A percentile compares a stretch with the other conserved stretches of the same genome.
phyloP scores from a whole-genome alignment of 2,329 filamentous ascomycete species.

The Pseudopithomyces maydicus region DNA sequence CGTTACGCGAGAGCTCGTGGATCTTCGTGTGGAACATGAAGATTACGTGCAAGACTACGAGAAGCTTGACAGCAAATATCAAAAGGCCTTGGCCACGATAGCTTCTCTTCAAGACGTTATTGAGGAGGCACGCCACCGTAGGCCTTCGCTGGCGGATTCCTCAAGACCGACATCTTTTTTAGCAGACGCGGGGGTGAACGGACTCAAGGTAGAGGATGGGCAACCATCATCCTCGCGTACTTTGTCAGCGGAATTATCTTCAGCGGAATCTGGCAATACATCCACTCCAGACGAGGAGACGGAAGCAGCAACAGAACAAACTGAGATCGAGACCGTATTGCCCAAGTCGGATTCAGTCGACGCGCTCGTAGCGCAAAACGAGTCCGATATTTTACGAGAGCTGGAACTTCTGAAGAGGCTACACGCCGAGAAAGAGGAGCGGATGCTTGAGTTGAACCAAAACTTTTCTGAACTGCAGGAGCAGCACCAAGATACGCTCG shows the following conservation, averaged over 20 bases:
- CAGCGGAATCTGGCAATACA: conserved; percentile 67
- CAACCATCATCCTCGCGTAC: conserved; percentile 83
- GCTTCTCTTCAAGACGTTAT: conserved; percentile 84
- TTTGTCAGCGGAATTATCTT: conserved; percentile 92
- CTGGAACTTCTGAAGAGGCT: conserved; percentile 72
- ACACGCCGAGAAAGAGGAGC: conserved; percentile 76
- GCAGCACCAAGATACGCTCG: conserved; percentile 79
- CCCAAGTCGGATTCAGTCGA: conserved; percentile 25
- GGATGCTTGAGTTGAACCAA: conserved; percentile 72
- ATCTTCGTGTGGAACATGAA: conserved; percentile 90
- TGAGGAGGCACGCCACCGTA: conserved; percentile 75
- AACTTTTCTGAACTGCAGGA: conserved; percentile 84
- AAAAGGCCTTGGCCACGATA: conserved; percentile 80
- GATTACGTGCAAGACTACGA: conserved; percentile 80
- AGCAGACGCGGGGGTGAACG: conserved; percentile 74
- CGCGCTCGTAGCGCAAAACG: conserved; percentile 15
- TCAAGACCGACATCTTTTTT: conserved; percentile 80
- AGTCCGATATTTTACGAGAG: conserved; percentile 56
- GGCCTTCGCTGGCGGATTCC: conserved; percentile 56
- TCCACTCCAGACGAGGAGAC: conserved; percentile 35
- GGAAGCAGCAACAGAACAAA: conserved; percentile 66
- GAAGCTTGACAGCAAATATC: conserved; percentile 83
- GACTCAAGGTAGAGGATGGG: conserved; percentile 67
- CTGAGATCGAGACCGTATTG: conserved; percentile 59
- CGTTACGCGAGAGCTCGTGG: conserved; percentile 88